These are phyloP conservation scores for Sphaerobolus stellatus DNA, from an alignment of 1,284 basidiomycete genomes.

Conservation along the genomic window DNA sequence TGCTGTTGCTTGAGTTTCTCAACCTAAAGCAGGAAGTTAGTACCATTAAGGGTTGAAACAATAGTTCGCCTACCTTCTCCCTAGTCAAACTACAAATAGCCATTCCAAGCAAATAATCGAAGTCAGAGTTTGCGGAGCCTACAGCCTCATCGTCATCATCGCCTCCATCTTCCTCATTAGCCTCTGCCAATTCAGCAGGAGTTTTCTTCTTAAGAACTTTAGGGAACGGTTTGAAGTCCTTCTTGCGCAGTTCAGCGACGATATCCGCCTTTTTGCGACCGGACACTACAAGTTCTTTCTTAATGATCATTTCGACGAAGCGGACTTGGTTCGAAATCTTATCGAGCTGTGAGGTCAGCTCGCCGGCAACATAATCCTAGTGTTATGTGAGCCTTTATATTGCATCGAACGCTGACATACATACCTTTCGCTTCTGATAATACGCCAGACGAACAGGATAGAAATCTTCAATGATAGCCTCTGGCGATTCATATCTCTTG, in stretches of 20 bases:
- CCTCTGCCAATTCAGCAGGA: constrained; percentile 69
- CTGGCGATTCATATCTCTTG: constrained; percentile 87
- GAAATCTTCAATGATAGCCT: constrained; percentile 94
- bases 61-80: constrained; percentile 69
- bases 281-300: constrained; percentile 84
- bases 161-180: constrained; percentile 61
- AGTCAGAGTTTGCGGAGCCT: constrained; percentile 63
- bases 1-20: constrained; percentile 83
- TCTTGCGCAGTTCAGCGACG: constrained; percentile 79
- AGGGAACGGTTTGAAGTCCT: constrained; percentile 89
- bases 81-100: constrained; percentile 92
- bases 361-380: constrained; percentile 83
- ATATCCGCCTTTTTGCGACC: constrained; percentile 91
- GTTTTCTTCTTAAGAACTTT: constrained; percentile 71
- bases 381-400: not conserved
- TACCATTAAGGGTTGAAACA: constrained; percentile 3
- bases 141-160: constrained; percentile 50
- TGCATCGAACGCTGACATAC: constrained; percentile 14
- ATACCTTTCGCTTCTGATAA: constrained; percentile 93
- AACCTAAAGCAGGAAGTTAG: constrained; percentile 52
- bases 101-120: constrained; percentile 95
- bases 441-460: constrained; percentile 87
- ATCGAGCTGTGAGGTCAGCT: constrained; percentile 83
- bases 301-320: constrained; percentile 96
- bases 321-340: constrained; percentile 93